A percentile compares a stretch with the other conserved stretches of the same genome.
Conservation (phyloP, 2,329 filamentous ascomycete species). For the Sporothrix luriei region DNA sequence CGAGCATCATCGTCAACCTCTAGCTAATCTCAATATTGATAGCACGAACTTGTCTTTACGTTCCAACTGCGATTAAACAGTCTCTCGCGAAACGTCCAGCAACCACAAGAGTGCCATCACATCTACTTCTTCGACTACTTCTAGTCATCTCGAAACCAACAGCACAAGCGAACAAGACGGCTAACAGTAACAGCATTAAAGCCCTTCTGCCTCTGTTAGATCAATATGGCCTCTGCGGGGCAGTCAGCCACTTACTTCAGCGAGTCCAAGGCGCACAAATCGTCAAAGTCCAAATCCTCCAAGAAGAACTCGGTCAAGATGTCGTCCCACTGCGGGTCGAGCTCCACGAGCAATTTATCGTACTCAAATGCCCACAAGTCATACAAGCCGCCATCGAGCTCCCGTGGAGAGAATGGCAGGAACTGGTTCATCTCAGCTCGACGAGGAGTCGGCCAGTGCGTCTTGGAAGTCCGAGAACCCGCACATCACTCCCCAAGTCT, state of each 20-base stretch:
- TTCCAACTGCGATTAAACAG: neutral
- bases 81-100: neutral
- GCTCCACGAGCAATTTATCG: neutral
- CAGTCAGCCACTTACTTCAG: neutral
- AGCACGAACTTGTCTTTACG: neutral
- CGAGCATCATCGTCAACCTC: neutral
- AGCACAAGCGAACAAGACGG: too few species aligned
- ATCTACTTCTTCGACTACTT: too few species aligned
- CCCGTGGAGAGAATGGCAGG: neutral
- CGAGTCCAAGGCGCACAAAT: neutral
- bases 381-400: neutral
- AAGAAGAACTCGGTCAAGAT: slow-evolving; percentile 8
- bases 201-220: too few species aligned
- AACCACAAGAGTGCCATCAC: neutral
- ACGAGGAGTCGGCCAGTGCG: neutral
- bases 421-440: neutral
- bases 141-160: too few species aligned
- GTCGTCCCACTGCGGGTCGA: neutral
- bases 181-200: neutral
- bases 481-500: neutral
- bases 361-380: slow-evolving; percentile 1
- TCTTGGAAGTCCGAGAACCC: neutral
- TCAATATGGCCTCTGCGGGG: neutral
- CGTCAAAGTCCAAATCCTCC: neutral
- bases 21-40: neutral